These are phyloP conservation scores for Phellopilus nigrolimitatus DNA, from an alignment of 1,284 basidiomycete species.

Conservation along the genomic window DNA sequence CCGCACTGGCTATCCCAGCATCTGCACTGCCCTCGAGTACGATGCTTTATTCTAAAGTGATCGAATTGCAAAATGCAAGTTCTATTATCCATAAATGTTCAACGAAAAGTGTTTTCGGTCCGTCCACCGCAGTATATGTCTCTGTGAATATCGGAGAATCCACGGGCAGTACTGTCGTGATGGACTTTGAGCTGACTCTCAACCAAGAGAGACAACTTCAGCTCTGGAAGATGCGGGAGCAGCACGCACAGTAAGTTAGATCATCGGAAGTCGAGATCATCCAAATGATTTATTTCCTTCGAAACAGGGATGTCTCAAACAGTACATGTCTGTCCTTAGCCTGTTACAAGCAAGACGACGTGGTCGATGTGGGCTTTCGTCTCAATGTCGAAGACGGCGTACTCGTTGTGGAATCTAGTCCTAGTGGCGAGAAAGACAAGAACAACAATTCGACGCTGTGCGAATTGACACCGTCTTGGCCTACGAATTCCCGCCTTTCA, in stretches of 20 bases:
- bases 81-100: not conserved
- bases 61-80: too few species aligned
- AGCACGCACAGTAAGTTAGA: slow-evolving; percentile 6
- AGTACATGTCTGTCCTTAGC: slow-evolving; percentile 16
- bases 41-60: too few species aligned
- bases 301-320: not conserved
- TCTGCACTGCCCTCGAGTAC: too few species aligned
- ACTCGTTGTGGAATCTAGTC: not conserved
- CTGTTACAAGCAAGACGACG: slow-evolving; percentile 9
- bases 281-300: not conserved
- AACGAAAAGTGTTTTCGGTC: slow-evolving; percentile 2
- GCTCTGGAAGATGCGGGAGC: slow-evolving; percentile 9
- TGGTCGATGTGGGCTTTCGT: not conserved
- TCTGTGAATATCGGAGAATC: not conserved
- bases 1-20: too few species aligned
- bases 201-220: not conserved
- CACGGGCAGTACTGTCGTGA: not conserved
- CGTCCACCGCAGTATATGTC: not conserved
- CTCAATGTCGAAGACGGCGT: too few species aligned
- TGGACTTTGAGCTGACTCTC: slow-evolving; percentile 4
- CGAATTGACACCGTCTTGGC: slow-evolving; percentile 9
- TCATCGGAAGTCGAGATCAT: not conserved
- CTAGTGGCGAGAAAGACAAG: not conserved
- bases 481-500: slow-evolving; percentile 7
- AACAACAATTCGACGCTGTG: not conserved